Base-by-base conservation (phyloP, 116 monocot species). In the Iris pallida region DNA sequence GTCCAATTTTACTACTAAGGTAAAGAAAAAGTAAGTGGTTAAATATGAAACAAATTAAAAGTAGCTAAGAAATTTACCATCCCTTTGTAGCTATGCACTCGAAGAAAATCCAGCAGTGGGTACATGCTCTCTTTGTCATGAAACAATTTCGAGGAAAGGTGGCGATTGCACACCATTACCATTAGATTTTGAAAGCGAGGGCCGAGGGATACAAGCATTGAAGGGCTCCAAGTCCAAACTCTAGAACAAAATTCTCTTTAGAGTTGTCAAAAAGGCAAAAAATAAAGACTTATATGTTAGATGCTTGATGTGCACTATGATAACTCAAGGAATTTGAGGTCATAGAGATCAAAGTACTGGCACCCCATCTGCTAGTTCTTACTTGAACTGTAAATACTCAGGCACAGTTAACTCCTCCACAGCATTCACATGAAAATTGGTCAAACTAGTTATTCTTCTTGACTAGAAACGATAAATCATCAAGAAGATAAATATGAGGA, bases 121-220 rank as follows among this genome's bases (percentile, higher is more conserved):
- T 73, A 74, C 82, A 82, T 65, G 73, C 82, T 82, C 46, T 78
- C 82, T 65, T 74, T 82, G 70, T 82, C 82, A 55, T 74, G 53
- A 74, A 82, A 82, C 71, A 82, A 59, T 57, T 82, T 82, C 5
- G 82, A 78, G 9, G 82, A 82, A 56, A 82, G 74, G 47, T 82
- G 82, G 11, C 82, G 52, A 47, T 51, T 82, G 82, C 72, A 82
- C 82, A 0, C 82, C 82, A 20, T 82, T 82, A 9, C 82, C 82
- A 46, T 78, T 82, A 8, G 82, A 82, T 47, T 78, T 82, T 2
- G 82, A 82, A 53, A 82, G 78, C 7, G 82, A 82, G 7, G 78
- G 82, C 1, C 74, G 78, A 57, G 82, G 82, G 66, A 82, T 78
- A 17, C 78, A 82, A 30, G 82, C 82, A 70, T 78, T 82, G 74